Percentiles rank a stretch among this genome's conserved stretches.
Evolutionary conservation across 768 basidiomycete genomes (phyloP).

Genomic region (Hygrophorus russula): DNA sequence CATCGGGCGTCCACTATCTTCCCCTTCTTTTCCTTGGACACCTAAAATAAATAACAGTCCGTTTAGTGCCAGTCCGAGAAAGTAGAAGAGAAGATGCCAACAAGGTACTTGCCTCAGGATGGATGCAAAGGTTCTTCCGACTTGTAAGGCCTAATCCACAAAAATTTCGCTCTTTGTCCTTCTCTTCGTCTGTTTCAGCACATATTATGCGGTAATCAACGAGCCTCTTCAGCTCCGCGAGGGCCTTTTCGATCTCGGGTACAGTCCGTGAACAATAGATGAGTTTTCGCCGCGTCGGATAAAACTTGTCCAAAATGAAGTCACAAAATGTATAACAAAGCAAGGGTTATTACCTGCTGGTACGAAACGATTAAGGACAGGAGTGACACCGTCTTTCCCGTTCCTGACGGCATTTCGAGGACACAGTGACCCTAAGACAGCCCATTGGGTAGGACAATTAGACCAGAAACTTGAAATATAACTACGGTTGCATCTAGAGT

Average conservation of each 20-base stretch:
- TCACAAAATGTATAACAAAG: slow-evolving; percentile 3
- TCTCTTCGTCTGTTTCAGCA: slow-evolving; percentile 66
- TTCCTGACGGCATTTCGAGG: slow-evolving; percentile 99
- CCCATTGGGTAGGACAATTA: neutral
- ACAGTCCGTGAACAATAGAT: slow-evolving; percentile 99
- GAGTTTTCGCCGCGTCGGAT: slow-evolving; percentile 85
- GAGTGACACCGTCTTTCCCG: slow-evolving; percentile 96
- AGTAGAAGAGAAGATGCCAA: neutral
- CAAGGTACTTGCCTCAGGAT: slow-evolving; percentile 62
- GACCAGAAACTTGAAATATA: slow-evolving; percentile 2
- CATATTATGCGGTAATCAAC: slow-evolving; percentile 76
- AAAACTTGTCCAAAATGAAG: slow-evolving; percentile 49
- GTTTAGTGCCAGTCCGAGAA: neutral
- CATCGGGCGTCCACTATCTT: slow-evolving; percentile 95
- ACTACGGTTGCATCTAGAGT: slow-evolving; percentile 87
- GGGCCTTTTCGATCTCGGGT: slow-evolving; percentile 97
- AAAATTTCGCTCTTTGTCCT: slow-evolving; percentile 69
- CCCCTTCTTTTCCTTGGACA: slow-evolving; percentile 97
- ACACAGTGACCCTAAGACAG: slow-evolving; percentile 84
- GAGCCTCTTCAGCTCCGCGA: slow-evolving; percentile 87
- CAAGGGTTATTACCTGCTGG: slow-evolving; percentile 56
- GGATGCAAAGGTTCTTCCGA: slow-evolving; percentile 92
- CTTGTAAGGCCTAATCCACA: slow-evolving; percentile 89
- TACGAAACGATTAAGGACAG: slow-evolving; percentile 95
- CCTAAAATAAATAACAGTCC: slow-evolving; percentile 32